Conservation (phyloP, 2,329 filamentous ascomycete species). For the Canariomyces notabilis region DNA sequence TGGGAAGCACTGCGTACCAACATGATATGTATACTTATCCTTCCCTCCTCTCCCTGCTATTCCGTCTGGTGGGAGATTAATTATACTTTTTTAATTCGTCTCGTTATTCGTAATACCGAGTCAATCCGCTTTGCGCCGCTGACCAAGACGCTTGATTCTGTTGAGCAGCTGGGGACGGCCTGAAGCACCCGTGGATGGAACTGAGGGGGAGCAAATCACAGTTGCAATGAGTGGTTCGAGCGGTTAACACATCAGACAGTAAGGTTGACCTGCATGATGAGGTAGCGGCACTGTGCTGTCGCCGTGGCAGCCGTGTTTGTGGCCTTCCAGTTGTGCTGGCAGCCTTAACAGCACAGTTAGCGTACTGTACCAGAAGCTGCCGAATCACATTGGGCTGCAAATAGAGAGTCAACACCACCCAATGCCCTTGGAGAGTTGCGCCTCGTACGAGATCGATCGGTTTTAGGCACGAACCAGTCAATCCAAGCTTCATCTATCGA, state of each 20-base stretch:
- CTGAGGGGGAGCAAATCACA: neutral
- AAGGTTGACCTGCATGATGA: neutral
- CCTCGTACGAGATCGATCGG: neutral
- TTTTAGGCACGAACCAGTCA: constrained; percentile 9
- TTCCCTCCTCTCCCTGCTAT: too few relatives aligned
- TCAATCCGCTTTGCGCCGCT: neutral
- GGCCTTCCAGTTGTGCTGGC: neutral
- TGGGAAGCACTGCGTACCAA: too few relatives aligned
- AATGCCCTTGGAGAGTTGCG: constrained; percentile 1
- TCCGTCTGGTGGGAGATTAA: too few relatives aligned
- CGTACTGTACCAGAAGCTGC: constrained; percentile 8
- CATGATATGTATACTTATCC: too few relatives aligned
- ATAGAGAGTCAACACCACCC: constrained; percentile 15
- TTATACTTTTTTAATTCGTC: too few relatives aligned
- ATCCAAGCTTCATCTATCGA: neutral
- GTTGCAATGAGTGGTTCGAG: neutral
- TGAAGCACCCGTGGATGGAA: neutral
- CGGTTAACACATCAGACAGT: neutral
- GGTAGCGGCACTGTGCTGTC: constrained; percentile 2
- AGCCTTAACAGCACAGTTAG: constrained; percentile 6
- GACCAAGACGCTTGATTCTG: neutral
- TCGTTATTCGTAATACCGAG: too few relatives aligned
- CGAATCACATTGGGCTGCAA: constrained; percentile 16
- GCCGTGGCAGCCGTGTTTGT: neutral
- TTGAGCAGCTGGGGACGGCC: neutral